Base-by-base conservation (phyloP, 176 grass and related monocot species). In the Chrysopogon serrulatus region DNA sequence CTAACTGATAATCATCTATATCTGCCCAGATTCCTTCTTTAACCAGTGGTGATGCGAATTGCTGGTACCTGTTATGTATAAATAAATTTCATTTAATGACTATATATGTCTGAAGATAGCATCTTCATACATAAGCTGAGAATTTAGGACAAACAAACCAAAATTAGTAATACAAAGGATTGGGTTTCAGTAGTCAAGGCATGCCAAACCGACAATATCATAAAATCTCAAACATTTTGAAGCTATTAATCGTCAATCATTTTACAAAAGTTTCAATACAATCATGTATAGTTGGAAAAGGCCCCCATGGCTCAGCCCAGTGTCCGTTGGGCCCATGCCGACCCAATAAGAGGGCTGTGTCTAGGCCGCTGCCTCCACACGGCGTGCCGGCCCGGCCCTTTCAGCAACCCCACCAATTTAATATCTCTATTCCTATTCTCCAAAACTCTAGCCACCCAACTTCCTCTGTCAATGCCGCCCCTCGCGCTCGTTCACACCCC, bases 21-120 rank as follows among this genome's bases (percentile, higher is more conserved):
- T 97, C 90, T 68, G 42, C 36, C 95, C 95, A 94, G 63, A 81
- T 24, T 41, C 86, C 77, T 83, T 91, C 11, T 72, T 43, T 88
- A 31, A 97, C 95, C 81, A 94, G 27, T 31, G 92, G 64, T 49
- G 95, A 94, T 79, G 87, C 37, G 65, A 98, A 87, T 80, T 90
- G 83, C 5, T n/a, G 2, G 71, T 98, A 91, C 90, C 95, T 93
- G 44, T 56, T 21, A 79, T 35, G 60, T 14, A 82, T 45, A 70
- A 31, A 32, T 37, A 76, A 31, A 32, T 45, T 83, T 45, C 51
- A 83, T 41, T 45, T 48, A 76, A 48, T 30, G 13, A 77, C 21
- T 49, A 34, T 64, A 15, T 61, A 34, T 71, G 15, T 88, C n/a
- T 71, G 42, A 77, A 65, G 53, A 88, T 78, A 33, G 13, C 21